Conservation (phyloP, 2,329 filamentous ascomycete species). For the Verticillium albo-atrum region DNA sequence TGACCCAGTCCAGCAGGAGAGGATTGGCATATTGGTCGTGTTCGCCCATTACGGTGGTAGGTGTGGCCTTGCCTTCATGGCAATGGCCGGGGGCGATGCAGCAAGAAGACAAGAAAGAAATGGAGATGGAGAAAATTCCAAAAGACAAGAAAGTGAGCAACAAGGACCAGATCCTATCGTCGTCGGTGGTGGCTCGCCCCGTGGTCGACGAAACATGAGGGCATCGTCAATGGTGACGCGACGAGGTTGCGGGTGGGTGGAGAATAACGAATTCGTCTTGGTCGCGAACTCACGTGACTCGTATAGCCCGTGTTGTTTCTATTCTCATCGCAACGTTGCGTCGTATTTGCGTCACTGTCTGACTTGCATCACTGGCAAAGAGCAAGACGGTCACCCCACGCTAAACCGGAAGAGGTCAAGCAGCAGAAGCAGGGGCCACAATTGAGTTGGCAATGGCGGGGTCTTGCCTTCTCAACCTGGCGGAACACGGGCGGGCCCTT, state of each 20-base stretch:
- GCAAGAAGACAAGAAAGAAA: background rate
- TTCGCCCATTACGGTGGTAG: constrained; percentile 22
- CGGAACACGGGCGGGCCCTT: no score
- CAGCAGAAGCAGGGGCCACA: background rate
- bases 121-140: background rate
- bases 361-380: background rate
- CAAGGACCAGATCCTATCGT: background rate
- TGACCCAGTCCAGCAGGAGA: constrained; percentile 66
- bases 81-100: background rate
- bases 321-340: background rate
- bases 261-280: background rate
- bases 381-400: background rate
- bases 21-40: constrained; percentile 59
- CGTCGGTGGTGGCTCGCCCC: no score
- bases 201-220: background rate
- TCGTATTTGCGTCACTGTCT: background rate
- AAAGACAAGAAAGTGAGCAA: background rate
- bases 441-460: background rate
- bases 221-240: background rate
- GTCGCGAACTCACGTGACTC: constrained; percentile 9
- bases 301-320: background rate
- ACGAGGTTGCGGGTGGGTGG: background rate
- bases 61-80: background rate
- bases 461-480: background rate
- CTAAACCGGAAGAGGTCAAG: background rate